These are phyloP conservation scores for Coemansia sp. DNA, from an alignment of 192 early-diverging fungal genomes.

Conservation along the genomic window DNA sequence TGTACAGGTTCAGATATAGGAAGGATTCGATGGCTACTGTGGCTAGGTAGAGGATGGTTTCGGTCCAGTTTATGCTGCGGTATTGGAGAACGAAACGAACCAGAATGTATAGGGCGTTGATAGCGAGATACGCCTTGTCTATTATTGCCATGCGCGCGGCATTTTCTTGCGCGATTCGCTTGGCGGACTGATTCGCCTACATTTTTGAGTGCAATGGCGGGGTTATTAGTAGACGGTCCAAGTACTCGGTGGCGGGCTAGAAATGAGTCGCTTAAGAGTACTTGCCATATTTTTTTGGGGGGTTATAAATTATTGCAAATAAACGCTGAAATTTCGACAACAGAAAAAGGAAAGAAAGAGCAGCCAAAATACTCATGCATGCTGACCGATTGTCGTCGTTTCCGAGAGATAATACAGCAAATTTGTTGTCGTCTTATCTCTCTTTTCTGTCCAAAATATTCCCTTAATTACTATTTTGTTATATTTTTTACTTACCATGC, in stretches of 20 bases:
- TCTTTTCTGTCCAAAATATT: background rate
- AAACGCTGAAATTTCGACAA: background rate
- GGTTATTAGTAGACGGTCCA: background rate
- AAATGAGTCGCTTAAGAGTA: background rate
- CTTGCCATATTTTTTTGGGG: background rate
- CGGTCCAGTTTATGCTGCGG: constrained; percentile 43
- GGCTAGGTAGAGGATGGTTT: constrained; percentile 19
- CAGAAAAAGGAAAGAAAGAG: background rate
- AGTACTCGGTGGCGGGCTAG: background rate
- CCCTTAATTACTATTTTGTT: background rate
- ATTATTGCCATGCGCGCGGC: constrained; percentile 34
- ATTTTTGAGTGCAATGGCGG: background rate
- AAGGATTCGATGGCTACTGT: constrained; percentile 27
- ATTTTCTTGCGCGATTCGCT: constrained; percentile 49
- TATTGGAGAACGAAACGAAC: constrained; percentile 35
- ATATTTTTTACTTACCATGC: constrained; percentile 13
- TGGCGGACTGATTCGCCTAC: constrained; percentile 45
- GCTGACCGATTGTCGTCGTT: background rate
- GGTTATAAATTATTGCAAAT: background rate
- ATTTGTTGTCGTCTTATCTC: background rate
- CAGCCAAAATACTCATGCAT: background rate
- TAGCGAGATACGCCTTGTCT: constrained; percentile 20
- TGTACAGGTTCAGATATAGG: constrained; percentile 22
- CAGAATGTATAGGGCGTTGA: constrained; percentile 42
- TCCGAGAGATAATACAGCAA: background rate